Conservation (phyloP, 1,139 yeast genomes). For the Lodderomyces margitis region DNA sequence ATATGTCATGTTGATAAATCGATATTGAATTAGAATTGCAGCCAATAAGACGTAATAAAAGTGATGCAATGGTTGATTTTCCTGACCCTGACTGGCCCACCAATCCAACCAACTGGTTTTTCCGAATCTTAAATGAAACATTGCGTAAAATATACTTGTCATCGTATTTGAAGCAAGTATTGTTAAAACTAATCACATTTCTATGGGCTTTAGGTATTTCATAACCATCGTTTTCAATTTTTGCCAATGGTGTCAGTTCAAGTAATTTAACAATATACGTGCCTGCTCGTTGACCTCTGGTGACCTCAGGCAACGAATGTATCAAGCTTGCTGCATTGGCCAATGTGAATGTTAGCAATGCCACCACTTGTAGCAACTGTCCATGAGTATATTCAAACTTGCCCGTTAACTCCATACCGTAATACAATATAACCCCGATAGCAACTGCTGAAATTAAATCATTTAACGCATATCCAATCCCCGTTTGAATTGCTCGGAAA, state of each 20-base stretch:
- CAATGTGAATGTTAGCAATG: constrained; percentile 72
- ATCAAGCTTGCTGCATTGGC: constrained; percentile 60
- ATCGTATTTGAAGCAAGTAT: constrained; percentile 52
- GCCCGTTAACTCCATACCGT: constrained; percentile 71
- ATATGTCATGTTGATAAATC: constrained; percentile 43
- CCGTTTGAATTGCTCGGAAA: constrained; percentile 53
- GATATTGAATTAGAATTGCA: constrained; percentile 29
- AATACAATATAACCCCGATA: constrained; percentile 69
- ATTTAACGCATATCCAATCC: constrained; percentile 61
- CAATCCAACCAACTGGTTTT: constrained; percentile 56
- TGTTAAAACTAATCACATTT: constrained; percentile 35
- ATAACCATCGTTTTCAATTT: constrained; percentile 30
- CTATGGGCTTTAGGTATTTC: constrained; percentile 16
- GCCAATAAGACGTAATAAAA: constrained; percentile 52
- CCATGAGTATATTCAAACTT: constrained; percentile 49
- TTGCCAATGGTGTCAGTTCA: constrained; percentile 26
- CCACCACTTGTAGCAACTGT: constrained; percentile 66
- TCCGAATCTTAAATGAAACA: constrained; percentile 38
- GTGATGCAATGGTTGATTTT: constrained; percentile 62
- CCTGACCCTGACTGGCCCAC: constrained; percentile 83
- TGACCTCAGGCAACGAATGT: constrained; percentile 68
- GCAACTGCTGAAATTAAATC: constrained; percentile 56
- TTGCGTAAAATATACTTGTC: constrained; percentile 27
- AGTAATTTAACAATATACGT: constrained; percentile 50
- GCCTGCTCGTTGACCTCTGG: constrained; percentile 75